Evolutionary conservation across 2,329 filamentous ascomycete species (phyloP).

Genomic region (Penicillium fuscoglaucum): DNA sequence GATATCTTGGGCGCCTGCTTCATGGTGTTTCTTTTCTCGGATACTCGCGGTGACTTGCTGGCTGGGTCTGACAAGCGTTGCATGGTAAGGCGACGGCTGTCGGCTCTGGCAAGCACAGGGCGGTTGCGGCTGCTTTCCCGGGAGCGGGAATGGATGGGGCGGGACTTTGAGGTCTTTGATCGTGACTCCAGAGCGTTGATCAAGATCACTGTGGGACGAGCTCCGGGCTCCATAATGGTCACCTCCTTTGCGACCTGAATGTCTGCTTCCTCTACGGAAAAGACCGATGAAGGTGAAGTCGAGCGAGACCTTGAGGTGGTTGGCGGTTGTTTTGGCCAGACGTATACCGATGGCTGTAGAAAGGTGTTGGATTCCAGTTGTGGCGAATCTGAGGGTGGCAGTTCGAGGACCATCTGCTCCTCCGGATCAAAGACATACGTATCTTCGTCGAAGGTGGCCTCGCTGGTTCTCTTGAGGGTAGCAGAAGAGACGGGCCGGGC

Average conservation of each 20-base stretch:
- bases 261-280: slow-evolving; percentile 36
- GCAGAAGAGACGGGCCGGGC: slow-evolving; percentile 38
- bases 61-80: slow-evolving; percentile 3
- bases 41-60: background rate
- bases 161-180: slow-evolving; percentile 16
- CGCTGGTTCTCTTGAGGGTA: slow-evolving; percentile 38
- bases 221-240: slow-evolving; percentile 32
- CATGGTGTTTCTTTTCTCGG: background rate
- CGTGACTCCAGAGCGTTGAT: slow-evolving; percentile 31
- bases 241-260: slow-evolving; percentile 37
- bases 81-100: slow-evolving; percentile 11
- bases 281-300: slow-evolving; percentile 29
- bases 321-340: slow-evolving; percentile 26
- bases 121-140: slow-evolving; percentile 18
- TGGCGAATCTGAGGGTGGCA: slow-evolving; percentile 33
- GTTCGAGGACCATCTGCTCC: slow-evolving; percentile 35
- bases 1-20: background rate
- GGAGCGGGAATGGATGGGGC: slow-evolving; percentile 11
- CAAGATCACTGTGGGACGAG: slow-evolving; percentile 35
- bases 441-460: slow-evolving; percentile 32
- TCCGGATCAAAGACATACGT: slow-evolving; percentile 36
- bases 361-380: slow-evolving; percentile 32
- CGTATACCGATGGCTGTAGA: slow-evolving; percentile 33
- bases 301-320: slow-evolving; percentile 27
- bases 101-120: background rate